Evolutionary conservation across 2,329 filamentous ascomycete genomes (phyloP), one percentile per base, ranked within the genome.

Genomic region (Ascochyta fabae): DNA sequence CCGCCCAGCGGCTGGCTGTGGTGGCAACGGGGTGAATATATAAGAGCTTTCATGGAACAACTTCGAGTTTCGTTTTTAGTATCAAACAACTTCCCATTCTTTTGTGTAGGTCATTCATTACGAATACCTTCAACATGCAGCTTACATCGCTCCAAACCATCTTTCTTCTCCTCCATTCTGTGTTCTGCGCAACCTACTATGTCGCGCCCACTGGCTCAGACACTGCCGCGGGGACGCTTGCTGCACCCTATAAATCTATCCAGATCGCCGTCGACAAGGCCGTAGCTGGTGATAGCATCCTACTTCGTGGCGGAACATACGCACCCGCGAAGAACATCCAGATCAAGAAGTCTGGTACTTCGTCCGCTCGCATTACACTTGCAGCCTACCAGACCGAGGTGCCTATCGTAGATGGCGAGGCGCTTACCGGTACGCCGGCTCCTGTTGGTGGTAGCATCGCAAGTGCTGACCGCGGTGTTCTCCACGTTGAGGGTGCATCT

Each of bases 321-420:
- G 67, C 72, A 36, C 78, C 76, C 0, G 77, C 77, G 0, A 75
- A 73, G 33, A 83, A 82, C 64, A 80, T 83, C 41, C 78, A 82
- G 60, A 74, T 83, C 65, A 77, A 69, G 44, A 66, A 65, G 39
- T 63, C 56, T 31, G 80, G 80, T 24, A 79, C 75, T 0, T 59
- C 69, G 13, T 69, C 73, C 0, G 67, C 73, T 2, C 79, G 78
- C 1, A 78, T 78, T 43, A 79, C 77, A 0, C 63, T 83, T 27
- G 69, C 72, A 13, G 71, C 79, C 0, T 82, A 81, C 53, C 65
- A 72, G 10, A 65, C 62, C 6, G 80, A 83, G 58, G 75, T 75
- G 38, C 79, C 81, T 2, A 73, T 80, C 49, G 73, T 82, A 15
- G 77, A 83, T 60, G 80, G 80, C 33, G 80, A 82, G 42, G 65